phyloP scores from a whole-genome alignment of 139 green algal species.

The Tetraselmis striata region DNA sequence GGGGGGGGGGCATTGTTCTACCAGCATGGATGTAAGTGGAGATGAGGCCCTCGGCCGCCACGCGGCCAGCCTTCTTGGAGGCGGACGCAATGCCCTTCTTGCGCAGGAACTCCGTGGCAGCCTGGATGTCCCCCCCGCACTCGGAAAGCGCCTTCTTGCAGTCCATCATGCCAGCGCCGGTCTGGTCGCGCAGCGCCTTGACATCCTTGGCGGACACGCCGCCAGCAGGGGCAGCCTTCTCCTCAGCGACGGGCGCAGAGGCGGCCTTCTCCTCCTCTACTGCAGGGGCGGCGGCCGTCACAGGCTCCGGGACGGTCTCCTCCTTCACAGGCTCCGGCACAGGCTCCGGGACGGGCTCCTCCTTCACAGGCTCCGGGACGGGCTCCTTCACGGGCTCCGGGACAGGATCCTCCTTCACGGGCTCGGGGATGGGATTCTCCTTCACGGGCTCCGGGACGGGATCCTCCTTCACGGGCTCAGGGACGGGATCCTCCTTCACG shows the following conservation, averaged over 20 bases:
- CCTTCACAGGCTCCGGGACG: background rate
- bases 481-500: background rate
- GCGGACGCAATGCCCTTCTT: constrained; percentile 94
- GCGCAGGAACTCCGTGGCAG: constrained; percentile 81
- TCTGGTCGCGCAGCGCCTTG: constrained; percentile 76
- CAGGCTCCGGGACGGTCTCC: constrained; percentile 2
- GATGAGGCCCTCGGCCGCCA: constrained; percentile 87
- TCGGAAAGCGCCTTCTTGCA: constrained; percentile 96
- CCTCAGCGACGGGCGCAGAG: constrained; percentile 5
- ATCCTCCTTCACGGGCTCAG: constrained; percentile 15
- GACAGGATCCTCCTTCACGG: constrained; percentile 4
- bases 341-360: constrained; percentile 6
- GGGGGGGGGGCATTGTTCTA: background rate
- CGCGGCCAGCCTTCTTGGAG: constrained; percentile 91
- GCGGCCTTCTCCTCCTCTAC: constrained; percentile 20
- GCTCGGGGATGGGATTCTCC: constrained; percentile 8
- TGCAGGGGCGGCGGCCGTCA: constrained; percentile 10
- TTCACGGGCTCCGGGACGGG: constrained; percentile 6
- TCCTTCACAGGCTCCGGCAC: constrained; percentile 8
- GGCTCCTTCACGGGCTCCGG: background rate
- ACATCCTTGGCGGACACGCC: constrained; percentile 72
- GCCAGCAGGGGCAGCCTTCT: constrained; percentile 2
- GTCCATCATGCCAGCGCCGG: constrained; percentile 96
- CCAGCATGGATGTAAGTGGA: constrained; percentile 90
- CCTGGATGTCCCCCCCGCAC: constrained; percentile 68